Percentiles rank a stretch among this genome's conserved stretches.
Conservation (phyloP, 768 basidiomycete genomes). For the Hypholoma fasciculare region DNA sequence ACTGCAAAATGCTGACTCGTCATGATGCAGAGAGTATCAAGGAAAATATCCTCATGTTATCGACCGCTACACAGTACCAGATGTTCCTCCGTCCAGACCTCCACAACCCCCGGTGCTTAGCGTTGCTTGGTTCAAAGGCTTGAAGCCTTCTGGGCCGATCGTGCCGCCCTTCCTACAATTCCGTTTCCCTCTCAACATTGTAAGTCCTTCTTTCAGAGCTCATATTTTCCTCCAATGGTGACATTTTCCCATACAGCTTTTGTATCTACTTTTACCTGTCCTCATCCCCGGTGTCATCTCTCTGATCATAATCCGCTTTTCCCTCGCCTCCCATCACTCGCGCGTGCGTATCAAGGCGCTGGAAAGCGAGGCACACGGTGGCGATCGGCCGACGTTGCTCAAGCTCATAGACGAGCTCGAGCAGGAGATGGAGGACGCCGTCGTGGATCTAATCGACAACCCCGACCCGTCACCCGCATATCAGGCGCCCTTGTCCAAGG, state of each 20-base stretch:
- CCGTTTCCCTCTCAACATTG: conserved; percentile 70
- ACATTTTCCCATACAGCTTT: conserved; percentile 33
- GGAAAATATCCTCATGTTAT: conserved; percentile 60
- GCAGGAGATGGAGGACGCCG: conserved; percentile 6
- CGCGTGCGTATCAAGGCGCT: conserved; percentile 63
- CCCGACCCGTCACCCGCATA: conserved; percentile 27
- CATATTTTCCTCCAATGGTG: neutral
- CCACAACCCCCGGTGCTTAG: conserved; percentile 41
- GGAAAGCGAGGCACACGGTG: conserved; percentile 51
- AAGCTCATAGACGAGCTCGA: conserved; percentile 32
- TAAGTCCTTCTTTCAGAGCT: conserved; percentile 32
- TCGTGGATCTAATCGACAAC: conserved; percentile 45
- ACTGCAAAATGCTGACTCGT: neutral
- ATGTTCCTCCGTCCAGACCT: conserved; percentile 38
- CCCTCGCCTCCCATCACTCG: conserved; percentile 58
- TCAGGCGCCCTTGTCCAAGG: conserved; percentile 19
- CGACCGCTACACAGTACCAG: conserved; percentile 47
- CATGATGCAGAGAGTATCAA: conserved; percentile 46
- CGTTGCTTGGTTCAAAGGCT: conserved; percentile 42
- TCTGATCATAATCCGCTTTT: conserved; percentile 54
- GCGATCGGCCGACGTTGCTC: conserved; percentile 45
- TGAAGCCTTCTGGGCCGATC: conserved; percentile 39
- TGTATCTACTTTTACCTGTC: conserved; percentile 61
- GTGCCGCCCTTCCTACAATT: conserved; percentile 62
- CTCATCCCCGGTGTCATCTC: conserved; percentile 61